phyloP scores from a whole-genome alignment of 1,284 basidiomycete species.

The Rhodotorula sp. region DNA sequence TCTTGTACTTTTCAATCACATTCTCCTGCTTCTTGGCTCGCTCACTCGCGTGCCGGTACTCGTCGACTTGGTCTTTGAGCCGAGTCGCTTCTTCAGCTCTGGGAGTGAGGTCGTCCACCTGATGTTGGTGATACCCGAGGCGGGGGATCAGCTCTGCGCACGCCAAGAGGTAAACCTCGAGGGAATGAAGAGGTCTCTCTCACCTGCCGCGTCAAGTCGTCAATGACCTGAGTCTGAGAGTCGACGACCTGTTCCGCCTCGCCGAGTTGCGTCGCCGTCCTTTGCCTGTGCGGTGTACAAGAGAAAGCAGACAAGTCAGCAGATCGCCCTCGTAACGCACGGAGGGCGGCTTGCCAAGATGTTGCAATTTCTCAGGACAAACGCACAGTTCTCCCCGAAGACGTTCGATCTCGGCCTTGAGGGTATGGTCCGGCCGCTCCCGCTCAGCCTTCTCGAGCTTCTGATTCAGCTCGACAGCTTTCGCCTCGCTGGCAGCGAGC shows the following conservation, averaged over 20 bases:
- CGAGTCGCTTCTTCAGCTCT: constrained; percentile 72
- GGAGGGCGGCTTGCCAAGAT: too few species aligned
- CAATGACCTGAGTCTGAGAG: constrained; percentile 65
- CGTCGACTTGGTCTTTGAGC: constrained; percentile 91
- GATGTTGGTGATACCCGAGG: background rate
- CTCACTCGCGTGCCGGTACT: constrained; percentile 73
- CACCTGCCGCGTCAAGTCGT: constrained; percentile 69
- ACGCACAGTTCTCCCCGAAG: constrained; percentile 76
- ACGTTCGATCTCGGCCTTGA: constrained; percentile 75
- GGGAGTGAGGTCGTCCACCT: constrained; percentile 74
- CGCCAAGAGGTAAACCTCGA: too few species aligned
- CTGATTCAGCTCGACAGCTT: background rate
- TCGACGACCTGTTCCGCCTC: constrained; percentile 75
- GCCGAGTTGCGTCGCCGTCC: constrained; percentile 82
- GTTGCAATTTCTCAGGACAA: background rate
- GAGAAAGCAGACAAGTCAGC: background rate
- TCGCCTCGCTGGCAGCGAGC: constrained; percentile 53
- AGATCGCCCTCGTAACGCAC: too few species aligned
- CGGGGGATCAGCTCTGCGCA: background rate
- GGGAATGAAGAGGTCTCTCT: constrained; percentile 6
- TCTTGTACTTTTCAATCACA: constrained; percentile 98
- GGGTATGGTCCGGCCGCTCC: constrained; percentile 66
- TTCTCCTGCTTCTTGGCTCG: constrained; percentile 90
- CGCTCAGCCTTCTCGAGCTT: constrained; percentile 45
- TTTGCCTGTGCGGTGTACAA: constrained; percentile 60